These are phyloP conservation scores for Trifolium fragiferum DNA, from an alignment of 306 rosid species.

Conservation along the genomic window DNA sequence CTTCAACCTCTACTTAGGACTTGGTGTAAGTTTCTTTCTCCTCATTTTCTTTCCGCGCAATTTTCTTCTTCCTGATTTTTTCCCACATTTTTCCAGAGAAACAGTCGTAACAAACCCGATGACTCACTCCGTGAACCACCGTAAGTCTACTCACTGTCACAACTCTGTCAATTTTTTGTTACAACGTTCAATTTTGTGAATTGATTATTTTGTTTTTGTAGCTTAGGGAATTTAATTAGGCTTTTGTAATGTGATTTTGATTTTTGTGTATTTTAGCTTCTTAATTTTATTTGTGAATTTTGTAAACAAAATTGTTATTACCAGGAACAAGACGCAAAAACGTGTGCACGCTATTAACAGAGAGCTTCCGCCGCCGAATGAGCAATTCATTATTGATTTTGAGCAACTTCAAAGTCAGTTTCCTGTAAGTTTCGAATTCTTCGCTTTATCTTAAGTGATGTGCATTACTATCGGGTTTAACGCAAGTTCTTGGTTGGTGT, in stretches of 20 bases:
- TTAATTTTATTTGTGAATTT: slow-evolving; percentile 16
- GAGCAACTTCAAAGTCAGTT: slow-evolving; percentile 91
- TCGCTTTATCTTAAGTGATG: slow-evolving; percentile 27
- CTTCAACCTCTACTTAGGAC: slow-evolving; percentile 93
- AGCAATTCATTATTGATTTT: slow-evolving; percentile 90
- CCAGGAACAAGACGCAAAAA: slow-evolving; percentile 93
- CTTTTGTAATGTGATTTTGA: background rate
- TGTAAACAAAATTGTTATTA: background rate
- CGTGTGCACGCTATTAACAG: slow-evolving; percentile 87
- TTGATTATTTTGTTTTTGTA: background rate
- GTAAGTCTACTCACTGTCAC: slow-evolving; percentile 31
- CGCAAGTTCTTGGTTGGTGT: no score
- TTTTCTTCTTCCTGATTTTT: background rate
- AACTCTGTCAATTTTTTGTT: background rate
- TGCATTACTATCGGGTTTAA: no score
- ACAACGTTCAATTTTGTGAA: background rate
- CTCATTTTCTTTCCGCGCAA: background rate
- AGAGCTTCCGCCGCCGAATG: slow-evolving; percentile 93
- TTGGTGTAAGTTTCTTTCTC: slow-evolving; percentile 38
- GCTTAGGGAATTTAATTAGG: background rate
- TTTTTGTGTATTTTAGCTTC: slow-evolving; percentile 19
- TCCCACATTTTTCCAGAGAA: slow-evolving; percentile 53
- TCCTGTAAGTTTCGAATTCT: slow-evolving; percentile 62
- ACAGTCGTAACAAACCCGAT: slow-evolving; percentile 64
- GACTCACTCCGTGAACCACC: slow-evolving; percentile 71